Conservation (phyloP, 768 basidiomycete species). For the Roridomyces roridus region DNA sequence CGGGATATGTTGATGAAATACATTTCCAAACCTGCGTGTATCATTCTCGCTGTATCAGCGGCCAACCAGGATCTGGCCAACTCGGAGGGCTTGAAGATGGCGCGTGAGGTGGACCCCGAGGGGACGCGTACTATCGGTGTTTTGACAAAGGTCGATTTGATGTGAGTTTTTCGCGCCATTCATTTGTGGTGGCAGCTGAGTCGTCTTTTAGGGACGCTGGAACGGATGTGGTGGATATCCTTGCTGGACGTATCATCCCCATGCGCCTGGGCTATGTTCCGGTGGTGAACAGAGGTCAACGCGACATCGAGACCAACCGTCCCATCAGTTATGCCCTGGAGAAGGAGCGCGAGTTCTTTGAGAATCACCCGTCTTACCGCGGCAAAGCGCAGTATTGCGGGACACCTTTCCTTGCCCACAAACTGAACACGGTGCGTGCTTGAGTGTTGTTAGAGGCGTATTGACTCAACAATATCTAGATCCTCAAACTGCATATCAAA, state of each 20-base stretch:
- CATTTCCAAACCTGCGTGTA: constrained; percentile 94
- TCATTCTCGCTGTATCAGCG: constrained; percentile 94
- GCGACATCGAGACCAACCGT: constrained; percentile 93
- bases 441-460: not conserved
- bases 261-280: constrained; percentile 97
- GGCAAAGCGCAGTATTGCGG: constrained; percentile 96
- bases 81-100: constrained; percentile 96
- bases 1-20: constrained; percentile 95
- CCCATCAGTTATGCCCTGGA: constrained; percentile 87
- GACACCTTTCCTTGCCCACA: constrained; percentile 94
- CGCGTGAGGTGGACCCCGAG: constrained; percentile 96
- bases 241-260: constrained; percentile 96
- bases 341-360: constrained; percentile 91
- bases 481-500: constrained; percentile 99
- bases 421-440: constrained; percentile 84
- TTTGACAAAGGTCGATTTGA: constrained; percentile 96
- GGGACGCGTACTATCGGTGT: constrained; percentile 98
- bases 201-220: constrained; percentile 81
- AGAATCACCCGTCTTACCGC: constrained; percentile 92
- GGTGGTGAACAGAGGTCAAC: constrained; percentile 97
- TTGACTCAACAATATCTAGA: constrained; percentile 50
- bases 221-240: constrained; percentile 98
- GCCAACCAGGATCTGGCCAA: constrained; percentile 98
- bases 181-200: not conserved
- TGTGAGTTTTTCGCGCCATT: constrained; percentile 59